Base-by-base conservation (phyloP, 2,329 filamentous ascomycete species). In the Botrytis squamosa region DNA sequence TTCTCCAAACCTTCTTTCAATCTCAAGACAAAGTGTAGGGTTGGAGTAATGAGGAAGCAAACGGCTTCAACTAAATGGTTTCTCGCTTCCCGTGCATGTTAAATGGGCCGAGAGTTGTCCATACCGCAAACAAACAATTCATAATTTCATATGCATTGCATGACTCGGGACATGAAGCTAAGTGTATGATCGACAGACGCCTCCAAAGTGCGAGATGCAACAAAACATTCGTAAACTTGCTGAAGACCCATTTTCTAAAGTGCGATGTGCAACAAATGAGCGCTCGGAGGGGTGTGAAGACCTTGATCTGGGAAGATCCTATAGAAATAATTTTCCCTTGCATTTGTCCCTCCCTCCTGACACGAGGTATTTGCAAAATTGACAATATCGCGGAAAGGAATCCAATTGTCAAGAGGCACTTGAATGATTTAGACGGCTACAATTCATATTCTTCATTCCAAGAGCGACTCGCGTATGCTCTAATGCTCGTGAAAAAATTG, bases 1-100 rank as follows among this genome's bases (percentile, higher is more conserved):
- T 67, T 29, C 44, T 38, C 2, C 64, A 40, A 67, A 67, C 64
- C 44, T 67, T 67, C 55, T 67, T 55, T n/a, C 46, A 55, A 52
- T 44, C 64, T 40, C 64, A n/a, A 18, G 8, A 20, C 46, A 67
- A n/a, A 6, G 8, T 16, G 44, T 18, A 38, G 44, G 14, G 44
- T 38, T 33, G 22, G 14, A 49, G 6, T 25, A 66, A 66, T 25
- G 33, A n/a, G 9, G n/a, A 33, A 22, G 1, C 6, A 36, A 38
- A 66, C 36, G 36, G 12, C 22, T 18, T n/a, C 14, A n/a, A 67
- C 59, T 25, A n/a, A 40, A 40, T 10, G 6, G 22, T 6, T 20
- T 38, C 40, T 42, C 5, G 40, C 36, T 52, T 67, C 20, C 29
- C 33, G 33, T 52, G 16, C 7, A 25, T 49, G 22, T 20, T 8